A percentile compares a stretch with the other conserved stretches of the same genome.
Evolutionary conservation across 176 grass and related monocot genomes (phyloP).

Genomic region (Chloris gayana): DNA sequence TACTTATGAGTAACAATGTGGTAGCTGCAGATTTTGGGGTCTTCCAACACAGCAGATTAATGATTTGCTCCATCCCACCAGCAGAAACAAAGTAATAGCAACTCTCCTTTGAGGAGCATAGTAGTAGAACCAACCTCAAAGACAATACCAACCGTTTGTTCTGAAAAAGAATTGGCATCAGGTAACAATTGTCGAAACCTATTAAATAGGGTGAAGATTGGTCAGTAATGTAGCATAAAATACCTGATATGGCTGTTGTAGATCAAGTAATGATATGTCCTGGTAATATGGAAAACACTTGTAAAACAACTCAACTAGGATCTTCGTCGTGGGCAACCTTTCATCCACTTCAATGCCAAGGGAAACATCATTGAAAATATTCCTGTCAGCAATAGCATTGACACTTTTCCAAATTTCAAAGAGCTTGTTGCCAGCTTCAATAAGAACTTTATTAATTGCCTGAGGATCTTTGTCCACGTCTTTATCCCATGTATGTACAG

Average conservation of each 20-base stretch:
- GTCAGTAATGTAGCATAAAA: conserved; percentile 34
- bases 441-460: conserved; percentile 44
- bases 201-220: conserved; percentile 20
- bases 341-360: conserved; percentile 40
- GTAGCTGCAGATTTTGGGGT: conserved; percentile 65
- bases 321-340: conserved; percentile 55
- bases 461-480: conserved; percentile 38
- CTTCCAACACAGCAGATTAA: conserved; percentile 61
- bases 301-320: conserved; percentile 63
- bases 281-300: conserved; percentile 72
- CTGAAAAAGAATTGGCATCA: conserved; percentile 49
- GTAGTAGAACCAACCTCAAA: conserved; percentile 77
- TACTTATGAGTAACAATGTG: conserved; percentile 73
- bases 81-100: conserved; percentile 79
- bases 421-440: conserved; percentile 60
- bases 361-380: conserved; percentile 33
- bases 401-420: conserved; percentile 65
- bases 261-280: conserved; percentile 46
- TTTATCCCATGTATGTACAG: conserved; percentile 51
- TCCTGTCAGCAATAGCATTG: conserved; percentile 35
- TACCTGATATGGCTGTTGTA: conserved; percentile 67
- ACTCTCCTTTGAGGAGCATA: conserved; percentile 88
- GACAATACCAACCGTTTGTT: conserved; percentile 62
- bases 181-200: conserved; percentile 25
- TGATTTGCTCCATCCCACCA: conserved; percentile 90